phyloP scores from a whole-genome alignment of 2,329 filamentous ascomycete genomes.

The Ceratocystis alfenasii region DNA sequence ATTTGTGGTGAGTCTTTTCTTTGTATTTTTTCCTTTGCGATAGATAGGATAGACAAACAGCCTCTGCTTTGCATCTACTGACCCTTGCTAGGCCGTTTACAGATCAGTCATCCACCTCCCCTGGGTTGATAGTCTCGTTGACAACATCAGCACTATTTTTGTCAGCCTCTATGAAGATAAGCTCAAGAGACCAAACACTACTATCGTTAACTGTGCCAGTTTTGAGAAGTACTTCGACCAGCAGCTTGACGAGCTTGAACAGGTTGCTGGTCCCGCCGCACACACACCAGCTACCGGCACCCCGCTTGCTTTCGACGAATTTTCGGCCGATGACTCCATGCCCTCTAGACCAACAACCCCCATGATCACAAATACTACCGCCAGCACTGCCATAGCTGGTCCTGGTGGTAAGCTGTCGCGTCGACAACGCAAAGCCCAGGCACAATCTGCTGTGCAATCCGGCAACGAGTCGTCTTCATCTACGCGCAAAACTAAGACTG shows the following conservation, averaged over 20 bases:
- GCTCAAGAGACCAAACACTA: slow-evolving; percentile 67
- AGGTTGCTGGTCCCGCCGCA: slow-evolving; percentile 31
- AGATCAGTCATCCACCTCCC: slow-evolving; percentile 87
- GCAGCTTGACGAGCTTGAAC: slow-evolving; percentile 71
- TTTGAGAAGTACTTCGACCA: slow-evolving; percentile 95
- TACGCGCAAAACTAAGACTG: slow-evolving; percentile 43
- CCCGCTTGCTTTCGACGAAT: slow-evolving; percentile 13
- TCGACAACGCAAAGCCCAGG: slow-evolving; percentile 58
- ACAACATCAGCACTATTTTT: slow-evolving; percentile 88
- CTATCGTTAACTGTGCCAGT: slow-evolving; percentile 60
- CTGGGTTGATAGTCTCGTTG: slow-evolving; percentile 93
- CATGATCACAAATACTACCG: slow-evolving; percentile 43
- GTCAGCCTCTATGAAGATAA: slow-evolving; percentile 81
- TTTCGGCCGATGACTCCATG: slow-evolving; percentile 27
- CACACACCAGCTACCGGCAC: slow-evolving; percentile 25
- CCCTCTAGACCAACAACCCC: slow-evolving; percentile 73
- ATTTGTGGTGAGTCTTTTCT: slow-evolving; percentile 57
- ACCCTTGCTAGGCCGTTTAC: slow-evolving; percentile 65
- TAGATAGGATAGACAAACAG: too few relatives aligned
- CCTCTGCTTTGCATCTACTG: background rate
- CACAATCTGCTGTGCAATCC: slow-evolving; percentile 56
- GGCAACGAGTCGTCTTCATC: slow-evolving; percentile 60
- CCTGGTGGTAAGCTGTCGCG: slow-evolving; percentile 68
- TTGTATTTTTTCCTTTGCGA: background rate
- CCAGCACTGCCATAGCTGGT: slow-evolving; percentile 52